Percentiles rank a stretch among this genome's conserved stretches.
Conservation (phyloP, 176 grass and related monocot species). For the Musa troglodytarum region DNA sequence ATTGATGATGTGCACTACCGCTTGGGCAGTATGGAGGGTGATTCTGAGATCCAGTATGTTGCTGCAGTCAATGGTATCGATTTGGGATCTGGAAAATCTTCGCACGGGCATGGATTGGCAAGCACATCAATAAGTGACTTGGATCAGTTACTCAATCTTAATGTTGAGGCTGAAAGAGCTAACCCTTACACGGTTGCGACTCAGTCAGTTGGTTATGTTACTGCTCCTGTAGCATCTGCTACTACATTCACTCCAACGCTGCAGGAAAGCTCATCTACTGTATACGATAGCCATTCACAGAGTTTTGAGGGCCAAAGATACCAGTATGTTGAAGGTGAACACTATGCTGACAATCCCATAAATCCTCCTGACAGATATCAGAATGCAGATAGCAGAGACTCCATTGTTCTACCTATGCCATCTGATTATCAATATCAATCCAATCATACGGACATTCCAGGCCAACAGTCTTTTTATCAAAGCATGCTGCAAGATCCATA, state of each 20-base stretch:
- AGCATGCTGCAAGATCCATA: conserved; percentile 15
- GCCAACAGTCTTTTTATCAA: conserved; percentile 40
- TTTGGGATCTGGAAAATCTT: conserved; percentile 37
- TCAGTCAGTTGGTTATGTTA: conserved; percentile 28
- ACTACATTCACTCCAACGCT: conserved; percentile 23
- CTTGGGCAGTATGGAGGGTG: conserved; percentile 75
- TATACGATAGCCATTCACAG: conserved; percentile 34
- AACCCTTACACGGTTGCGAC: conserved; percentile 31
- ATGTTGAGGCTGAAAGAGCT: conserved; percentile 32
- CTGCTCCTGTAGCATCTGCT: conserved; percentile 21
- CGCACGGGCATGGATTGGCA: conserved; percentile 44
- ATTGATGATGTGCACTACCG: conserved; percentile 63
- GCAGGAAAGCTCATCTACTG: conserved; percentile 24
- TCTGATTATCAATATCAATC: conserved; percentile 49
- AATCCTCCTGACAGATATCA: conserved; percentile 32
- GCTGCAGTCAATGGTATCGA: conserved; percentile 80
- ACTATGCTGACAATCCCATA: conserved; percentile 22
- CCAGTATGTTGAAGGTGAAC: conserved; percentile 36
- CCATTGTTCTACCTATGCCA: conserved; percentile 45
- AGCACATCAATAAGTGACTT: conserved; percentile 44
- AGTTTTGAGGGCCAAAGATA: conserved; percentile 33
- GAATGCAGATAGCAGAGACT: conserved; percentile 32
- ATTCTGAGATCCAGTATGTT: conserved; percentile 86
- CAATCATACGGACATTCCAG: conserved; percentile 40
- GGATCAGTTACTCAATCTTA: conserved; percentile 68